A percentile compares a stretch with the other conserved stretches of the same genome.
Evolutionary conservation across 1,284 basidiomycete genomes (phyloP).

Genomic region (Cutaneotrichosporon spelunceum): DNA sequence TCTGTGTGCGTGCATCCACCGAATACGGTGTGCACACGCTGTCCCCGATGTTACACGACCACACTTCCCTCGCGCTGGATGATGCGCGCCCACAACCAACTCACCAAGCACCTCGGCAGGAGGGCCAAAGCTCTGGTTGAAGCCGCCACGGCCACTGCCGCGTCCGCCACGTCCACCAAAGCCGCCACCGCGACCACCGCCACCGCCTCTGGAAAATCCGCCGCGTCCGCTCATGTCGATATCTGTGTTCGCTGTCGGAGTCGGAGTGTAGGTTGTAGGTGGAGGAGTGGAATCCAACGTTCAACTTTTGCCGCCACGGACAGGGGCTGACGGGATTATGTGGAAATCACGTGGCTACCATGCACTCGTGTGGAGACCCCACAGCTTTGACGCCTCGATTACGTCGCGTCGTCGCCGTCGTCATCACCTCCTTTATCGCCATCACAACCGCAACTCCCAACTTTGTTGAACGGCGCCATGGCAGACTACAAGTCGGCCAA

Average conservation of each 20-base stretch:
- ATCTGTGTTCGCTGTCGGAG: conserved; percentile 6
- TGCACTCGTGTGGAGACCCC: neutral
- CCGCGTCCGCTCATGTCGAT: conserved; percentile 51
- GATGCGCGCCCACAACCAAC: neutral
- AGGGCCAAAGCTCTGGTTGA: conserved; percentile 66
- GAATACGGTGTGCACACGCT: too few relatives aligned
- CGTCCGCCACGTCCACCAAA: conserved; percentile 50
- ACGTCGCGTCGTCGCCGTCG: neutral
- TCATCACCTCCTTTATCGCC: neutral
- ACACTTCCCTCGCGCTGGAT: neutral
- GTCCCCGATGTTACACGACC: neutral
- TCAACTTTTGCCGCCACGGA: conserved; percentile 5
- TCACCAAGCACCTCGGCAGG: conserved; percentile 77
- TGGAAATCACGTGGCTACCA: neutral
- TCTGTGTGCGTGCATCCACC: neutral
- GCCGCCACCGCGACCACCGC: conserved; percentile 47
- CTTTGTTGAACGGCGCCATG: conserved; percentile 18
- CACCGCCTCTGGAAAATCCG: conserved; percentile 45
- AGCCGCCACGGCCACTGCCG: conserved; percentile 55
- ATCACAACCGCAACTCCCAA: neutral
- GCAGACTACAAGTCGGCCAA: conserved; percentile 73
- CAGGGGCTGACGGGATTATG: conserved; percentile 7
- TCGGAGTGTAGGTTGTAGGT: neutral
- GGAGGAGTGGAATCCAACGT: conserved; percentile 1
- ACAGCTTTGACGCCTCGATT: neutral